phyloP scores from a whole-genome alignment of 345 rosid genomes.

The Sisymbrium irio region DNA sequence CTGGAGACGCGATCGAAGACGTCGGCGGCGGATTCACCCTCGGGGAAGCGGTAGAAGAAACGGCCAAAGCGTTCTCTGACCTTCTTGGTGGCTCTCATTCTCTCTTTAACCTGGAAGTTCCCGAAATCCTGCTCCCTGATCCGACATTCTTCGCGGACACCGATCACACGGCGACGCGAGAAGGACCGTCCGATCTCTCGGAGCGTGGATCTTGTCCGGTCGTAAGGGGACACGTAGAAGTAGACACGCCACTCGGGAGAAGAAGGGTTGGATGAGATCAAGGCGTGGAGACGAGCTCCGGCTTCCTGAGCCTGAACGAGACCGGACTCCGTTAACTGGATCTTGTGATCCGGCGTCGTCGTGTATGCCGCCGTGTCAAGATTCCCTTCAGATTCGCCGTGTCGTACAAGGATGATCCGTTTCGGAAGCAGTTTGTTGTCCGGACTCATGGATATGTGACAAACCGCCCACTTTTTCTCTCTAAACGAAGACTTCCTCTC shows the following conservation, averaged over 20 bases:
- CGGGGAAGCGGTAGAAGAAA: constrained; percentile 91
- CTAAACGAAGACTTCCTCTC: not conserved
- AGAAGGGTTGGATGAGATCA: constrained; percentile 40
- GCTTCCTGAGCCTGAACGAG: constrained; percentile 54
- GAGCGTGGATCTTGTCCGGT: constrained; percentile 82
- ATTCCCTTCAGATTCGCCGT: constrained; percentile 93
- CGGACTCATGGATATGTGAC: constrained; percentile 27
- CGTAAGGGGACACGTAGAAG: constrained; percentile 95
- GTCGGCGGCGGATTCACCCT: constrained; percentile 98
- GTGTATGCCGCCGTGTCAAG: constrained; percentile 72
- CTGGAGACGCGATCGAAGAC: constrained; percentile 97
- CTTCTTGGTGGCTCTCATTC: constrained; percentile 73
- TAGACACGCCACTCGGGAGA: constrained; percentile 60
- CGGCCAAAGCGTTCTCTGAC: constrained; percentile 75
- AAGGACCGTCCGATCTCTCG: constrained; percentile 90
- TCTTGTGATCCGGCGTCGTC: constrained; percentile 85
- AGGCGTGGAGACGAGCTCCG: constrained; percentile 51
- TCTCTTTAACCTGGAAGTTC: constrained; percentile 82
- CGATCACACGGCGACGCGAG: constrained; percentile 64
- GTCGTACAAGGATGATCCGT: constrained; percentile 89
- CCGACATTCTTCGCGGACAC: constrained; percentile 93
- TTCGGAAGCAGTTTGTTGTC: constrained; percentile 56
- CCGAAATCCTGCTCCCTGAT: constrained; percentile 96
- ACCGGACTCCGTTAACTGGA: constrained; percentile 67
- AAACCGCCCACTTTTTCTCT: not conserved